phyloP scores from a whole-genome alignment of 495 filamentous ascomycete genomes.

The Podospora sp. region DNA sequence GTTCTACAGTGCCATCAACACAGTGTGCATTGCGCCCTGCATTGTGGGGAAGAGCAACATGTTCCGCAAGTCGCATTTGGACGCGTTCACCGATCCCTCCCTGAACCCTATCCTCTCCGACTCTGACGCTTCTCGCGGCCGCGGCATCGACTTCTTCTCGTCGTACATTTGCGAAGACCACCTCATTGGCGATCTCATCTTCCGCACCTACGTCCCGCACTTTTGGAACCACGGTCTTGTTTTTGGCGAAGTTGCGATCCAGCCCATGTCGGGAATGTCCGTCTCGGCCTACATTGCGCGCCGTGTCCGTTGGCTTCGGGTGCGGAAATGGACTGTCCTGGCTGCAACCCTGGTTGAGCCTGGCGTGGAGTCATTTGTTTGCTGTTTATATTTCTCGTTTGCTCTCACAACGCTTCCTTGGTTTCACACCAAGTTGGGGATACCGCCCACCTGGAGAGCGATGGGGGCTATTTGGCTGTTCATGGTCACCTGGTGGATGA shows the following conservation, averaged over 20 bases:
- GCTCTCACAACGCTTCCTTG: slow-evolving; percentile 73
- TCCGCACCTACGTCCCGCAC: slow-evolving; percentile 61
- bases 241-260: slow-evolving; percentile 82
- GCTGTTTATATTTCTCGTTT: slow-evolving; percentile 77
- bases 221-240: slow-evolving; percentile 81
- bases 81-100: slow-evolving; percentile 66
- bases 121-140: slow-evolving; percentile 49
- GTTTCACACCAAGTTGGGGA: slow-evolving; percentile 54
- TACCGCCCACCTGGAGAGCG: slow-evolving; percentile 68
- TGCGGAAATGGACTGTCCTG: slow-evolving; percentile 90
- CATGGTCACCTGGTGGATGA: slow-evolving; percentile 70
- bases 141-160: slow-evolving; percentile 89
- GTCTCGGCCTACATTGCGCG: slow-evolving; percentile 77
- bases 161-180: slow-evolving; percentile 98
- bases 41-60: slow-evolving; percentile 98
- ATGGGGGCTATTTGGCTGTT: slow-evolving; percentile 68
- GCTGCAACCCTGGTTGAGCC: slow-evolving; percentile 92
- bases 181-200: slow-evolving; percentile 88
- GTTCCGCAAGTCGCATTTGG: slow-evolving; percentile 91
- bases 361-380: slow-evolving; percentile 86
- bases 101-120: slow-evolving; percentile 49
- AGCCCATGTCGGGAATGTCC: slow-evolving; percentile 84
- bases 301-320: slow-evolving; percentile 86
- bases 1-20: slow-evolving; percentile 98
- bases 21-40: slow-evolving; percentile 85